Conservation (phyloP, 2,329 filamentous ascomycete species). For the Neopestalotiopsis rosae region DNA sequence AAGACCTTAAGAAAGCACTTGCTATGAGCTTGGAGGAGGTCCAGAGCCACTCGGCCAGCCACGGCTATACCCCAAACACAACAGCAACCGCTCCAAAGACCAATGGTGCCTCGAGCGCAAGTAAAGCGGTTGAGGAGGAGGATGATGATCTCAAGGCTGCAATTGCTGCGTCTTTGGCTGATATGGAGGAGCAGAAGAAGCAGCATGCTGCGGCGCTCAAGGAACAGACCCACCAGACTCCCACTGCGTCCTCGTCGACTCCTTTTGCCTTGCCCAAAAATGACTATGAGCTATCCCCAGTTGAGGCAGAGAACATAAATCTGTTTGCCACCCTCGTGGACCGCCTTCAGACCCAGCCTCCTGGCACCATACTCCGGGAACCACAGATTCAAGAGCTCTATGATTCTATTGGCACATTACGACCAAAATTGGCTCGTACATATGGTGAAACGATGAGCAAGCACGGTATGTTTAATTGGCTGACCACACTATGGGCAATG, state of each 20-base stretch:
- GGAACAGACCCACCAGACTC: conserved; percentile 69
- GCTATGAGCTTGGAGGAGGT: conserved; percentile 98
- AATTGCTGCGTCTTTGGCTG: conserved; percentile 90
- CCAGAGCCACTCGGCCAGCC: conserved; percentile 65
- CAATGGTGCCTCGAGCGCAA: conserved; percentile 40
- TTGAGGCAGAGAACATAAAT: conserved; percentile 97
- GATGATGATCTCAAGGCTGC: conserved; percentile 93
- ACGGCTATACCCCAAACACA: conserved; percentile 72
- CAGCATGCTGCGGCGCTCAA: conserved; percentile 84
- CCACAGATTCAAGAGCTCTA: conserved; percentile 98
- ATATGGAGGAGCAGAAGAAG: conserved; percentile 99
- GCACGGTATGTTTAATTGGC: conserved; percentile 68
- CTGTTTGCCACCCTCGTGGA: conserved; percentile 94
- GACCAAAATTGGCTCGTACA: conserved; percentile 91
- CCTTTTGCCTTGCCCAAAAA: conserved; percentile 75
- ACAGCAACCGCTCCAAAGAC: conserved; percentile 41
- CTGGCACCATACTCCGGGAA: conserved; percentile 93
- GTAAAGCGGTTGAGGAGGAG: conserved; percentile 74
- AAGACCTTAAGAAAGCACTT: conserved; percentile 89
- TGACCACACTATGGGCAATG: neutral
- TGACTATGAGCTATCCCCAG: conserved; percentile 90
- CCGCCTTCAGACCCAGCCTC: conserved; percentile 90
- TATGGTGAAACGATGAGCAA: conserved; percentile 99
- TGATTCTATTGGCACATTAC: conserved; percentile 91
- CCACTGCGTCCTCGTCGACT: conserved; percentile 52